These are phyloP conservation scores for Porpolomopsis calyptriformis DNA, from an alignment of 768 basidiomycete species.

Conservation along the genomic window DNA sequence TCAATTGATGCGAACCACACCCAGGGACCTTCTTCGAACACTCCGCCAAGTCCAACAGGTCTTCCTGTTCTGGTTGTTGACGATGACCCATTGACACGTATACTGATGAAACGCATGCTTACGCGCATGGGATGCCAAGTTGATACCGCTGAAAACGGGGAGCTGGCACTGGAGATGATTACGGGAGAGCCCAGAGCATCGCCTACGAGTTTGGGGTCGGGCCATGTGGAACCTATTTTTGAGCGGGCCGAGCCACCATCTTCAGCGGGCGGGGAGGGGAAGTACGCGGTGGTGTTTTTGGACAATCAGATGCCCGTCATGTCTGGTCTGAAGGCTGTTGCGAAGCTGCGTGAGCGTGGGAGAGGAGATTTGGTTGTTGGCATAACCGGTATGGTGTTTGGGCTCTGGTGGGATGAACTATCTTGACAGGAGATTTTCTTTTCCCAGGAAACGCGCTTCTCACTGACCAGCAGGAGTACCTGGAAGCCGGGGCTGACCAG, in stretches of 20 bases:
- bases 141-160: slow-evolving; percentile 73
- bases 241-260: slow-evolving; percentile 18
- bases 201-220: slow-evolving; percentile 31
- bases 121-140: slow-evolving; percentile 67
- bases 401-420: background rate
- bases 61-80: slow-evolving; percentile 52
- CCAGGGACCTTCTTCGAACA: background rate
- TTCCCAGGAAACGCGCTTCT: slow-evolving; percentile 42
- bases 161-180: slow-evolving; percentile 63
- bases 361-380: slow-evolving; percentile 55
- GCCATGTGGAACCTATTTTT: slow-evolving; percentile 28
- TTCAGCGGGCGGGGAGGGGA: background rate
- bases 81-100: slow-evolving; percentile 71
- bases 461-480: slow-evolving; percentile 35
- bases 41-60: background rate
- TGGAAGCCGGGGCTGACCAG: slow-evolving; percentile 49
- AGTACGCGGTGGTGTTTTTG: slow-evolving; percentile 19
- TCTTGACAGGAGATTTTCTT: background rate
- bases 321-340: slow-evolving; percentile 47
- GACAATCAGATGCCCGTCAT: slow-evolving; percentile 60
- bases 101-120: slow-evolving; percentile 68
- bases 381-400: slow-evolving; percentile 43
- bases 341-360: slow-evolving; percentile 38
- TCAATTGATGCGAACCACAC: background rate
- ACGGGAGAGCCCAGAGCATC: slow-evolving; percentile 28